Base-by-base conservation (phyloP, 345 rosid species). In the Gossypium anomalum region DNA sequence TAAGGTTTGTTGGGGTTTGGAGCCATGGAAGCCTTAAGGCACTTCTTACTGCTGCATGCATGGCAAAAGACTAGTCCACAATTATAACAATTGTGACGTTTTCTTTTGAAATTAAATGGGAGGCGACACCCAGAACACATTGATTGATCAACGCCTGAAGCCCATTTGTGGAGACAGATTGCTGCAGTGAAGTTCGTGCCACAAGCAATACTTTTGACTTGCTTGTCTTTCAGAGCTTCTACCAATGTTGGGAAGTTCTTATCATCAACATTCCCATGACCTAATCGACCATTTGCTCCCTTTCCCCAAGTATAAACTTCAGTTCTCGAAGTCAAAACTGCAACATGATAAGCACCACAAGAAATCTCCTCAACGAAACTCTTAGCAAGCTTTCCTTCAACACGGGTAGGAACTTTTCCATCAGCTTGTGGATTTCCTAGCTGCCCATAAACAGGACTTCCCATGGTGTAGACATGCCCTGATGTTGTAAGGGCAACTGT, bases 221-320 rank as follows among this genome's bases (percentile, higher is more conserved):
- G 99, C 85, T 93, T 93, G 89, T 95, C 98, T 82, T 90, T 95
- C 72, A 95, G 85, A 38, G 93, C 89, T 81, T 91, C 99, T 19
- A 93, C 92, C 76, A 93, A 43, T n/a, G 90, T 76, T 8, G 99
- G 99, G 70, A 85, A 83, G 76, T 86, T 93, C 80, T 88, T 83
- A 82, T 95, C 99, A 83, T 90, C 96, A 38, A 82, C 82, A 83
- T 95, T 91, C 66, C 98, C 98, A 83, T 95, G 98, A 71, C 98
- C 98, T 67, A 95, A 84, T 76, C 99, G 86, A 79, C 99, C 99
- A 76, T 93, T 91, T 73, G 97, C 89, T 80, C 98, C 99, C 84
- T 93, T 95, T 67, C 99, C 99, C 99, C 99, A 95, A 20, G 97
- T 93, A 79, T 90, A 95, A 75, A 95, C 98, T 85, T 95, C 99